Evolutionary conservation across 2,329 filamentous ascomycete species (phyloP).

Genomic region (Sphaerulina musiva): DNA sequence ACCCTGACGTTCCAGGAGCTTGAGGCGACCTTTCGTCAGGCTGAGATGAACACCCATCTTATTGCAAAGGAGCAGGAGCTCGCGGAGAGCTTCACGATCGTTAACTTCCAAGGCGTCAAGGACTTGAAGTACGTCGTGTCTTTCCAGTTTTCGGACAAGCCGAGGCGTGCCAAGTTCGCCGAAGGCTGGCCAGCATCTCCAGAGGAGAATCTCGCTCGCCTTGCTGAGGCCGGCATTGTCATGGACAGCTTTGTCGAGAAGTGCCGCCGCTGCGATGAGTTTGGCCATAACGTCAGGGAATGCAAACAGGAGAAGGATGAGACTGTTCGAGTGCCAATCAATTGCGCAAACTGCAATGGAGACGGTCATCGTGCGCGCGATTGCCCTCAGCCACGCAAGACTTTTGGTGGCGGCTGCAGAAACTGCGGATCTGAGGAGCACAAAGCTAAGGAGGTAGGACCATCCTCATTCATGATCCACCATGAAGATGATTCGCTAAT

Average conservation of each 20-base stretch:
- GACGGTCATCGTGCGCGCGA: slow-evolving; percentile 51
- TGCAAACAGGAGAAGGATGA: slow-evolving; percentile 44
- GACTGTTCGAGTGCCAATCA: slow-evolving; percentile 40
- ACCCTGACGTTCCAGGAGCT: slow-evolving; percentile 54
- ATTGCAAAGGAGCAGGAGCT: slow-evolving; percentile 56
- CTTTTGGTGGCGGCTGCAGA: slow-evolving; percentile 40
- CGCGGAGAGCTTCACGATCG: slow-evolving; percentile 56
- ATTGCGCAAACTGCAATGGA: slow-evolving; percentile 48
- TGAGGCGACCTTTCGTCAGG: slow-evolving; percentile 53
- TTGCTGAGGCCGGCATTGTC: slow-evolving; percentile 47
- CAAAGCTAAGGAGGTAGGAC: slow-evolving; percentile 44
- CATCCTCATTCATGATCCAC: not conserved
- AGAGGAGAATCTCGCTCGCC: slow-evolving; percentile 48
- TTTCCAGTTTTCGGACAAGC: slow-evolving; percentile 43
- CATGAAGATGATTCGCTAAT: not conserved
- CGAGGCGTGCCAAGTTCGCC: slow-evolving; percentile 42
- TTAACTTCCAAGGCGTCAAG: slow-evolving; percentile 62
- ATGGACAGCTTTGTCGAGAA: slow-evolving; percentile 47
- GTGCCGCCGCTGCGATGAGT: slow-evolving; percentile 45
- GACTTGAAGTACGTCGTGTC: slow-evolving; percentile 47
- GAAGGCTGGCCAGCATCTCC: slow-evolving; percentile 45
- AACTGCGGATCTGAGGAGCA: slow-evolving; percentile 41
- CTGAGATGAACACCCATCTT: slow-evolving; percentile 52
- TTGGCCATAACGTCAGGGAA: slow-evolving; percentile 40
- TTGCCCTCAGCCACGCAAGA: slow-evolving; percentile 54